Base-by-base conservation (phyloP, 2,329 filamentous ascomycete species). In the Didymella lethalis region DNA sequence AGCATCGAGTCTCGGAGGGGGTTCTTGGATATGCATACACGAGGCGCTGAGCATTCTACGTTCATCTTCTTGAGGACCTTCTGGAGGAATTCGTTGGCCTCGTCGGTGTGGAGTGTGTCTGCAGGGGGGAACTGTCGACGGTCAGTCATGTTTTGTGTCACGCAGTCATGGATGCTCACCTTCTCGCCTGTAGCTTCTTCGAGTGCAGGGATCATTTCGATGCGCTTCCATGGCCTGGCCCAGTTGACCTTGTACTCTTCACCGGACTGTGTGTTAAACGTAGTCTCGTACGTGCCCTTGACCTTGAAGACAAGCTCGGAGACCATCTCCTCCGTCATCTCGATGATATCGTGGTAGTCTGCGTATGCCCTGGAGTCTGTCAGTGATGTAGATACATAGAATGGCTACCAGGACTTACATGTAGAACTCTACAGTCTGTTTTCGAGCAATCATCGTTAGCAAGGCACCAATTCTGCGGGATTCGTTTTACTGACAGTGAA, bases 191-290 rank as follows among this genome's bases (percentile, higher is more conserved):
- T 91, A 12, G 90, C 90, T 80, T 94, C 88, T 82, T 98, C 95
- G 0, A 99, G 86, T 34, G 90, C 91, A 2, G 91, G 90, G 57
- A 99, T 97, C 94, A 99, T 99, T 78, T 97, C 91, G 48, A 98
- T 88, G 64, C 92, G 86, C 77, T 89, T 88, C 95, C 96, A 99
- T 44, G 95, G 96, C 60, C 87, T 89, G 77, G 93, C 90, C 96
- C 95, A 99, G 86, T 99, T 96, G 71, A 99, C 90, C 61, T 93
- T 86, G 80, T 94, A 93, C 59, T 86, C 86, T 79, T 97, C 92
- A 57, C 94, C 95, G 63, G 86, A 84, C 80, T 95, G 91, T 23
- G 90, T 97, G 77, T 90, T 89, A 83, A 93, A 98, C 61, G 85
- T 89, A 54, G 94, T 97, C 78, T 88, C 85, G 79, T 95, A 40